phyloP scores from a whole-genome alignment of 2,329 filamentous ascomycete genomes.

The Colletotrichum agaves region DNA sequence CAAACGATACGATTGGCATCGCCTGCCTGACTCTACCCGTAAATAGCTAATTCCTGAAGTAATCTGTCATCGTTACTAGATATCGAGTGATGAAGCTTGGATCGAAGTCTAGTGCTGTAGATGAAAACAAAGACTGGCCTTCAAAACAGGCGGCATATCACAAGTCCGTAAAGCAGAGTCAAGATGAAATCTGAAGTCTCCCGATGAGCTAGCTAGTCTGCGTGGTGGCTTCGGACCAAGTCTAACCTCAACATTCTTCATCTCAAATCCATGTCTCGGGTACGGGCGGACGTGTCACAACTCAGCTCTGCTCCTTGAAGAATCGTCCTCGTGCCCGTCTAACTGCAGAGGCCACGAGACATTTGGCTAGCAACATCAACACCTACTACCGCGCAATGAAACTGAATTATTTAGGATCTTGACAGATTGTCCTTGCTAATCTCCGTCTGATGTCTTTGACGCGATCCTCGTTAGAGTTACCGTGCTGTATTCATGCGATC shows the following conservation, averaged over 20 bases:
- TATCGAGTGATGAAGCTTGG: too few species aligned
- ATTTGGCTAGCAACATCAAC: not conserved
- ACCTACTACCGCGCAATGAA: conserved; percentile 2
- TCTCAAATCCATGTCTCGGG: conserved; percentile 25
- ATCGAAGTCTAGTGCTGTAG: too few species aligned
- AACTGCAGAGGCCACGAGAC: not conserved
- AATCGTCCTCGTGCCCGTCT: not conserved
- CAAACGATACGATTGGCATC: too few species aligned
- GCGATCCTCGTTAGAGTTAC: conserved; percentile 29
- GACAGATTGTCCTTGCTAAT: conserved; percentile 13
- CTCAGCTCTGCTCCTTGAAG: not conserved
- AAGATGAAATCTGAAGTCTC: not conserved
- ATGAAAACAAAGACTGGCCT: too few species aligned
- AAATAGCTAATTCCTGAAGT: too few species aligned
- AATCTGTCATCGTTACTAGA: too few species aligned
- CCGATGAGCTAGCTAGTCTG: too few species aligned
- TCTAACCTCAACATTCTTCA: conserved; percentile 22
- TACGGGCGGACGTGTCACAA: conserved; percentile 14
- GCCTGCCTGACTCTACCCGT: too few species aligned
- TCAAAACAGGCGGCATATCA: too few species aligned
- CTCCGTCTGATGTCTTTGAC: conserved; percentile 27
- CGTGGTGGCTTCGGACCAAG: conserved; percentile 3
- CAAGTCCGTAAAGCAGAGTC: not conserved
- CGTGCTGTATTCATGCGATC: conserved; percentile 27
- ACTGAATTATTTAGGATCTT: conserved; percentile 5